Percentiles rank a stretch among this genome's conserved stretches.
Evolutionary conservation across 352 stramenopile genomes (phyloP).

Genomic region (Pythium aquatile): DNA sequence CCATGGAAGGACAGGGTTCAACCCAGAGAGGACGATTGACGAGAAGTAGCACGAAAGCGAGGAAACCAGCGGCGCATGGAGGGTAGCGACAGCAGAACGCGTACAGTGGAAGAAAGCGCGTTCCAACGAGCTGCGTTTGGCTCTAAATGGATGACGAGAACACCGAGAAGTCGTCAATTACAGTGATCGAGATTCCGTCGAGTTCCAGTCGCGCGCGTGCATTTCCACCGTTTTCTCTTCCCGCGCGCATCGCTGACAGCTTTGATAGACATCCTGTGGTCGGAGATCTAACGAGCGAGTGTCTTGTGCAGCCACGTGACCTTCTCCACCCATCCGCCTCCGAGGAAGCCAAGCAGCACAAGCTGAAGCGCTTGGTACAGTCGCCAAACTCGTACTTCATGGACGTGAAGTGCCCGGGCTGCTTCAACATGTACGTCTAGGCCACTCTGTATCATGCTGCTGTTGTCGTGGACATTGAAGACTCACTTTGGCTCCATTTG

Average conservation of each 20-base stretch:
- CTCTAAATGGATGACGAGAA: neutral
- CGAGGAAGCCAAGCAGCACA: conserved; percentile 97
- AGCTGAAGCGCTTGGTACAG: conserved; percentile 99
- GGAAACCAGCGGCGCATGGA: too few relatives aligned
- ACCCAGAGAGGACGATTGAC: neutral
- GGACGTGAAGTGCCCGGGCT: conserved; percentile 99
- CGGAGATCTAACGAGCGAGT: conserved; percentile 18
- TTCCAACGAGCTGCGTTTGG: neutral
- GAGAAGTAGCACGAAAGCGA: too few relatives aligned
- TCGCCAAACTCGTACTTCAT: conserved; percentile 99
- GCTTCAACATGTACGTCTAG: conserved; percentile 96
- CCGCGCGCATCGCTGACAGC: too few relatives aligned
- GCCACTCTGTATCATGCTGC: neutral
- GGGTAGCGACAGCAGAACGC: neutral
- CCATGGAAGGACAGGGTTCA: neutral
- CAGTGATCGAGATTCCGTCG: neutral
- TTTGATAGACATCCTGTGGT: too few relatives aligned
- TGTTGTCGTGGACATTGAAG: neutral
- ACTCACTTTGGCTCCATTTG: neutral
- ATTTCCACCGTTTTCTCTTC: neutral
- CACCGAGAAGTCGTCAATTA: neutral
- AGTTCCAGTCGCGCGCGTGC: neutral
- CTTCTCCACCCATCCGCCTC: conserved; percentile 96
- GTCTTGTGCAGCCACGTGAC: conserved; percentile 81
- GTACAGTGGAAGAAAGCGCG: neutral